Conservation (phyloP, 495 filamentous ascomycete species). For the Niebla homalea region DNA sequence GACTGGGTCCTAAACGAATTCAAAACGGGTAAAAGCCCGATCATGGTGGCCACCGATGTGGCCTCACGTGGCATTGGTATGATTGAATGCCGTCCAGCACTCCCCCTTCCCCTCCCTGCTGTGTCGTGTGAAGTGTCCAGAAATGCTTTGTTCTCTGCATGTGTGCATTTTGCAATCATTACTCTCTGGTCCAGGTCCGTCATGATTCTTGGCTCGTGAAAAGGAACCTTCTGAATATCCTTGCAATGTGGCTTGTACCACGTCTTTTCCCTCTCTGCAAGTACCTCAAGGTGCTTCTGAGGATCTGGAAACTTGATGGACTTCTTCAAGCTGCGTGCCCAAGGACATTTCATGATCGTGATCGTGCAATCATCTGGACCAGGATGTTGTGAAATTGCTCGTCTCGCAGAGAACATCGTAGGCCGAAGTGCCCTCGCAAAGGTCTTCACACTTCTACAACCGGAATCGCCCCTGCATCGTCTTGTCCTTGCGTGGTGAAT, state of each 20-base stretch:
- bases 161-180: slow-evolving; percentile 60
- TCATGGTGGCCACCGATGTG: slow-evolving; percentile 93
- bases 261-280: slow-evolving; percentile 59
- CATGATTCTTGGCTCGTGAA: slow-evolving; percentile 65
- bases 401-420: slow-evolving; percentile 43
- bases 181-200: slow-evolving; percentile 76
- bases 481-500: slow-evolving; percentile 29
- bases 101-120: slow-evolving; percentile 29
- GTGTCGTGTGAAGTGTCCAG: slow-evolving; percentile 53
- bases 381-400: slow-evolving; percentile 34
- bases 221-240: slow-evolving; percentile 75
- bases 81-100: slow-evolving; percentile 51
- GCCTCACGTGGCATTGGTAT: slow-evolving; percentile 99
- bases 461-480: slow-evolving; percentile 40
- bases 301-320: slow-evolving; percentile 58
- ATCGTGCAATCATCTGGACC: slow-evolving; percentile 45
- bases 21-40: slow-evolving; percentile 83
- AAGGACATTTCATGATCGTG: slow-evolving; percentile 59
- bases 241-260: slow-evolving; percentile 59
- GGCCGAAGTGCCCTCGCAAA: slow-evolving; percentile 53
- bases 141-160: slow-evolving; percentile 86
- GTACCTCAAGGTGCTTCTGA: slow-evolving; percentile 60
- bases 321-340: slow-evolving; percentile 53
- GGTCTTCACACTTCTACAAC: slow-evolving; percentile 48
- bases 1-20: slow-evolving; percentile 99